phyloP scores from a whole-genome alignment of 441 rosid species.

The Metrosideros polymorpha region DNA sequence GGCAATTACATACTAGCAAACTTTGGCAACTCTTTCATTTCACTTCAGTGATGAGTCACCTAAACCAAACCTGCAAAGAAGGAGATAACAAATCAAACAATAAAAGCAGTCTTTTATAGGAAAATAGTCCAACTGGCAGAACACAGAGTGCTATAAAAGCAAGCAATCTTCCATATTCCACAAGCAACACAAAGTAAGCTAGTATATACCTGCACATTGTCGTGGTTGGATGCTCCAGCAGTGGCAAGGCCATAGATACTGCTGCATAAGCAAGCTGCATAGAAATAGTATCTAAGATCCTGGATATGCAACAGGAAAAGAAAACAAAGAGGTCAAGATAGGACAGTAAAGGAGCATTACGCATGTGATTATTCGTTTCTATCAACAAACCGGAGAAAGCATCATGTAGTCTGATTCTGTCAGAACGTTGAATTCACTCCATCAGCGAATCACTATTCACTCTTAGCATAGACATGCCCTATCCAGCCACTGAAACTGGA shows the following conservation, averaged over 20 bases:
- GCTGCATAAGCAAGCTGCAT: background rate
- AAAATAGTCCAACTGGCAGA: background rate
- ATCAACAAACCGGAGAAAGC: background rate
- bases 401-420: background rate
- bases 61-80: background rate
- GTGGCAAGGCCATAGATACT: background rate
- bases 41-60: background rate
- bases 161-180: background rate
- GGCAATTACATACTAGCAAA: background rate
- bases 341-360: background rate
- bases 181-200: background rate
- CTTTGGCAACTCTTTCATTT: background rate
- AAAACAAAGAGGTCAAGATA: background rate
- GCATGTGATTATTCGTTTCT: background rate
- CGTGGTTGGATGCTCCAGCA: background rate
- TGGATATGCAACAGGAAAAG: background rate
- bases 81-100: background rate
- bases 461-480: background rate
- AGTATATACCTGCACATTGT: background rate
- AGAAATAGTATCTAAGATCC: background rate
- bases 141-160: background rate
- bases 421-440: background rate
- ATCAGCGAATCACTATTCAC: background rate
- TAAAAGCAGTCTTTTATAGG: background rate
- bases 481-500: background rate